Evolutionary conservation across 805 yeast species (phyloP).

Genomic region (Tetrapisispora pingtungensis): DNA sequence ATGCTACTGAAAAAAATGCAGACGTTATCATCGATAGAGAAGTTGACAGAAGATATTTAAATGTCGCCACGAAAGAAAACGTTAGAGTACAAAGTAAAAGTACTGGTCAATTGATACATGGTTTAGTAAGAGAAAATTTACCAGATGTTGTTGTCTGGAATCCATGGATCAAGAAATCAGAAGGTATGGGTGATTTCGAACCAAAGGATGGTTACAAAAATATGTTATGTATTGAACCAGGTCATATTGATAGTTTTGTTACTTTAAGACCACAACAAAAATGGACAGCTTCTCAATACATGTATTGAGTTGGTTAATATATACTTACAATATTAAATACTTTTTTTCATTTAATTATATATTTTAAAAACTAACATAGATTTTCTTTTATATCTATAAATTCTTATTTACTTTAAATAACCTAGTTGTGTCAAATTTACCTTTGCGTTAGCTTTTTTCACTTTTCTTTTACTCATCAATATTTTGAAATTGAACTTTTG

Average conservation of each 20-base stretch:
- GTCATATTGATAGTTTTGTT: slow-evolving; percentile 62
- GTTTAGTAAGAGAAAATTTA: slow-evolving; percentile 50
- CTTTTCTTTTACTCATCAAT: too few relatives aligned
- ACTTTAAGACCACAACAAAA: slow-evolving; percentile 54
- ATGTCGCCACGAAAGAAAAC: slow-evolving; percentile 40
- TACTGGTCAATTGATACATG: slow-evolving; percentile 55
- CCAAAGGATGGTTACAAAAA: slow-evolving; percentile 73
- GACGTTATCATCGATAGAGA: slow-evolving; percentile 63
- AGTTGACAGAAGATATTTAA: slow-evolving; percentile 70
- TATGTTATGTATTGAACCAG: slow-evolving; percentile 93
- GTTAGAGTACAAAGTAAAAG: slow-evolving; percentile 61
- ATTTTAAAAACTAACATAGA: too few relatives aligned
- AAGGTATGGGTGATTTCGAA: slow-evolving; percentile 70
- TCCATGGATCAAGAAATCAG: slow-evolving; percentile 82
- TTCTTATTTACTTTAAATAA: too few relatives aligned
- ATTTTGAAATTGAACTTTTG: background rate
- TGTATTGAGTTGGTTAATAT: background rate
- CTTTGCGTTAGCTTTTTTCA: too few relatives aligned
- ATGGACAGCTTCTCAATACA: slow-evolving; percentile 65
- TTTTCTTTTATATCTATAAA: too few relatives aligned
- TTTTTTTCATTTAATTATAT: too few relatives aligned
- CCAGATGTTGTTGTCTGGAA: slow-evolving; percentile 84
- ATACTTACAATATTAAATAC: too few relatives aligned
- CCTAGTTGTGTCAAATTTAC: too few relatives aligned
- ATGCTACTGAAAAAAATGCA: slow-evolving; percentile 58